Evolutionary conservation across 2,329 filamentous ascomycete genomes (phyloP).

Genomic region (Penicillium sp.): DNA sequence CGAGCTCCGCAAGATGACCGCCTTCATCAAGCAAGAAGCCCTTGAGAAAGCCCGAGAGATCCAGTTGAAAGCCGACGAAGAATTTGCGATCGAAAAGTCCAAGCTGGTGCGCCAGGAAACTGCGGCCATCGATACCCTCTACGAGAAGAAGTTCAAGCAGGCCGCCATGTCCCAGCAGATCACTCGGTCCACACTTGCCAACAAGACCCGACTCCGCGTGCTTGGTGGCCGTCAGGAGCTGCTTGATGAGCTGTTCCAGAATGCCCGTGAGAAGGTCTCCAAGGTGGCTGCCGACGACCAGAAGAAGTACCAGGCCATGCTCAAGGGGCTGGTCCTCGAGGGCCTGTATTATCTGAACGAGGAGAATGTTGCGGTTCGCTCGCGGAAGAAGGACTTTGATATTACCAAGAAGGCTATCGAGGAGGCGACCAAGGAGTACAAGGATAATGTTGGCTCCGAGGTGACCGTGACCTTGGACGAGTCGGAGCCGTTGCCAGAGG

Average conservation of each 20-base stretch:
- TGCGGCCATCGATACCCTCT: constrained; percentile 82
- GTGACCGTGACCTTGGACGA: constrained; percentile 71
- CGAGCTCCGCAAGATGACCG: constrained; percentile 99
- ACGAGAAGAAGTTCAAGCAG: constrained; percentile 99
- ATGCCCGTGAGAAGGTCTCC: constrained; percentile 68
- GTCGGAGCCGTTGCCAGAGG: constrained; percentile 73
- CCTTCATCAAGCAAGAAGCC: constrained; percentile 99
- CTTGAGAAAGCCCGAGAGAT: constrained; percentile 97
- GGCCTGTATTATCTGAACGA: constrained; percentile 86
- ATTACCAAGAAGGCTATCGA: constrained; percentile 74
- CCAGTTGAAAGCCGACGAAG: constrained; percentile 96
- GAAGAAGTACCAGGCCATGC: constrained; percentile 67
- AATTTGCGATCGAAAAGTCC: constrained; percentile 98
- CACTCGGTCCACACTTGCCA: constrained; percentile 90
- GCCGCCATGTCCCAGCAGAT: constrained; percentile 98
- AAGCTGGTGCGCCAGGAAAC: constrained; percentile 97
- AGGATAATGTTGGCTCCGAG: constrained; percentile 70
- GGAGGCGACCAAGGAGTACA: constrained; percentile 76
- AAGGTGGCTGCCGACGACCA: constrained; percentile 55
- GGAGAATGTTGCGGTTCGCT: constrained; percentile 69
- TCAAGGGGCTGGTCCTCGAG: constrained; percentile 82
- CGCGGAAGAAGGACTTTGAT: constrained; percentile 75
- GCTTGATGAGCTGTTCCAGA: constrained; percentile 84
- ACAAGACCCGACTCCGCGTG: constrained; percentile 90
- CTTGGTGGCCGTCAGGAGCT: constrained; percentile 85